These are phyloP conservation scores for Aciculoconidium aculeatum DNA, from an alignment of 805 yeast genomes.

Conservation along the genomic window DNA sequence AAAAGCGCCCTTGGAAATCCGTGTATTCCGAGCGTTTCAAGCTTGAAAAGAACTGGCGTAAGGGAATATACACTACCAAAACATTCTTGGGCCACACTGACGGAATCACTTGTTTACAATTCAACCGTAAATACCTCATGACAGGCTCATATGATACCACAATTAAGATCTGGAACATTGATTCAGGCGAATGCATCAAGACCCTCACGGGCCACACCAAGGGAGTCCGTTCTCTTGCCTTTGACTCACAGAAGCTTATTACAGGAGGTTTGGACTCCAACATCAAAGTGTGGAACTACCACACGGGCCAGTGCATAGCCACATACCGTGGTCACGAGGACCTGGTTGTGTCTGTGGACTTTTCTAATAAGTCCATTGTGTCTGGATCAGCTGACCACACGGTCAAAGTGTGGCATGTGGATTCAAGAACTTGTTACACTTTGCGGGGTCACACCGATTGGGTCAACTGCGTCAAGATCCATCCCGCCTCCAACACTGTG, in stretches of 20 bases:
- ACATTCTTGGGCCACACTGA: conserved; percentile 79
- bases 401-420: conserved; percentile 95
- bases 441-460: conserved; percentile 89
- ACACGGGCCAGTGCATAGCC: conserved; percentile 89
- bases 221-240: conserved; percentile 79
- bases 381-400: conserved; percentile 92
- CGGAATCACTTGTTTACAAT: conserved; percentile 84
- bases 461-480: conserved; percentile 87
- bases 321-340: conserved; percentile 92
- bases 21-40: conserved; percentile 87
- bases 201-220: conserved; percentile 84
- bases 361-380: conserved; percentile 72
- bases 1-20: conserved; percentile 85
- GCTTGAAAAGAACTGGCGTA: conserved; percentile 93
- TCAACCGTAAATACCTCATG: conserved; percentile 67
- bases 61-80: conserved; percentile 60
- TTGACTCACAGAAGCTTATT: conserved; percentile 83
- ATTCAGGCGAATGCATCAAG: conserved; percentile 67
- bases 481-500: conserved; percentile 68
- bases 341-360: conserved; percentile 80
- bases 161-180: conserved; percentile 89
- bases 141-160: conserved; percentile 92
- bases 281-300: conserved; percentile 92
- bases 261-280: conserved; percentile 91
- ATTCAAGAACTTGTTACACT: conserved; percentile 85